phyloP scores from a whole-genome alignment of 192 early-diverging fungal genomes.

The Coemansia sp. region DNA sequence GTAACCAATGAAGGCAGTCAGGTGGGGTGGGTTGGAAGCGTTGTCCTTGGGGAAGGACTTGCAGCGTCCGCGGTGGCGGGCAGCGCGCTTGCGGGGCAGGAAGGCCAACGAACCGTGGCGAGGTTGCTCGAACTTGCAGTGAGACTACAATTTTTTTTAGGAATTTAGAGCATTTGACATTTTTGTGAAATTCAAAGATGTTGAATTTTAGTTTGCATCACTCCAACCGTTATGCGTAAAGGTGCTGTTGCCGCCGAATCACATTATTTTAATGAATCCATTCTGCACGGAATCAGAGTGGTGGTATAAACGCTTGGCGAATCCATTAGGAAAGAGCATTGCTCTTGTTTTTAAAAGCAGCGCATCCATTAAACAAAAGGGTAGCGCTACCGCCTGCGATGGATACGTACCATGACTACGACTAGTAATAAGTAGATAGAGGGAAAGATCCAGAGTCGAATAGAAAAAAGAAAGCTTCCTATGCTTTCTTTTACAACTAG shows the following conservation, averaged over 20 bases:
- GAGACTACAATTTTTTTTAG: constrained; percentile 58
- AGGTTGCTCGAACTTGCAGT: constrained; percentile 97
- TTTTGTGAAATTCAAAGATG: neutral
- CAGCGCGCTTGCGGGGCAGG: constrained; percentile 78
- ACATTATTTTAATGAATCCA: too few relatives aligned
- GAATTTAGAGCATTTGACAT: too few relatives aligned
- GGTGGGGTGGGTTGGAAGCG: constrained; percentile 88
- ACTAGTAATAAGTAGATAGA: constrained; percentile 5
- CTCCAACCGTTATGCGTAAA: too few relatives aligned
- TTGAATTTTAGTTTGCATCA: too few relatives aligned
- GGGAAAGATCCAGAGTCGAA: constrained; percentile 2
- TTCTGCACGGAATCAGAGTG: too few relatives aligned
- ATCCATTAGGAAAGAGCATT: neutral
- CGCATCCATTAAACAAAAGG: constrained; percentile 6
- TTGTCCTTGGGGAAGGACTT: constrained; percentile 99
- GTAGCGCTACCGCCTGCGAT: neutral
- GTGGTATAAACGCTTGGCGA: too few relatives aligned
- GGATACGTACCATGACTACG: constrained; percentile 37
- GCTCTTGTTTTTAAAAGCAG: neutral
- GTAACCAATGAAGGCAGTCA: constrained; percentile 99
- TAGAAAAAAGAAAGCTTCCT: neutral
- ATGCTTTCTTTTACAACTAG: neutral
- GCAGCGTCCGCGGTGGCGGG: constrained; percentile 90
- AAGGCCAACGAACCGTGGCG: constrained; percentile 82
- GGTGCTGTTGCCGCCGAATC: too few relatives aligned